Conservation (phyloP, 345 rosid genomes). For the Dovyalis caffra region DNA sequence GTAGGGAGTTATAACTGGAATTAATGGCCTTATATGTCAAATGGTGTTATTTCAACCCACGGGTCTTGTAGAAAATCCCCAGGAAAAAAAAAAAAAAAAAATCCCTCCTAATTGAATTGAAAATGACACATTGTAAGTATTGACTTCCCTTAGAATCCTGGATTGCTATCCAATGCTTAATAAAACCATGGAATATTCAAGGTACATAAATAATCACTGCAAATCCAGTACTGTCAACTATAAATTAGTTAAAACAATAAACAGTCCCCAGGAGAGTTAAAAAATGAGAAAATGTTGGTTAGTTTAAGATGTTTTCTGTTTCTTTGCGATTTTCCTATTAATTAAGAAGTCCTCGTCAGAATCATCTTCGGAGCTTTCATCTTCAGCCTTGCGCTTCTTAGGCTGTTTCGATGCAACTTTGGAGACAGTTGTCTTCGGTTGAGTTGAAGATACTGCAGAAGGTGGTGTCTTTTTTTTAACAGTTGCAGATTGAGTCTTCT, state of each 20-base stretch:
- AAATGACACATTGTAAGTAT: neutral
- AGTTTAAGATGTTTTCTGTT: constrained; percentile 38
- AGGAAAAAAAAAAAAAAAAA: neutral
- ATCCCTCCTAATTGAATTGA: neutral
- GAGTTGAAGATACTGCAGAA: constrained; percentile 15
- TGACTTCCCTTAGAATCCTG: neutral
- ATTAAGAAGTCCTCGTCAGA: constrained; percentile 55
- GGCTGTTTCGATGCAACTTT: constrained; percentile 40
- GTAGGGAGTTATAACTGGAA: too few relatives aligned
- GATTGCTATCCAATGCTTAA: neutral
- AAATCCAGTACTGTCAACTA: neutral
- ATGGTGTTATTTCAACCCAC: too few relatives aligned
- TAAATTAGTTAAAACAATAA: neutral
- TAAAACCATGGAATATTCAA: neutral
- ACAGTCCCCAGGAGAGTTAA: neutral
- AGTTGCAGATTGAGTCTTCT: constrained; percentile 38
- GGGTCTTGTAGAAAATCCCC: neutral
- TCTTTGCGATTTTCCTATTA: constrained; percentile 41
- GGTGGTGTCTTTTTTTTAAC: constrained; percentile 28
- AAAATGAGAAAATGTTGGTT: neutral
- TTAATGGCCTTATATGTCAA: too few relatives aligned
- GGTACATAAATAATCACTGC: neutral
- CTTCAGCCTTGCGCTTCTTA: constrained; percentile 52
- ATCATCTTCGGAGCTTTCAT: constrained; percentile 44
- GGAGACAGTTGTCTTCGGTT: constrained; percentile 38